Conservation (phyloP, 1,139 yeast genomes). For the Pichia sp. region DNA sequence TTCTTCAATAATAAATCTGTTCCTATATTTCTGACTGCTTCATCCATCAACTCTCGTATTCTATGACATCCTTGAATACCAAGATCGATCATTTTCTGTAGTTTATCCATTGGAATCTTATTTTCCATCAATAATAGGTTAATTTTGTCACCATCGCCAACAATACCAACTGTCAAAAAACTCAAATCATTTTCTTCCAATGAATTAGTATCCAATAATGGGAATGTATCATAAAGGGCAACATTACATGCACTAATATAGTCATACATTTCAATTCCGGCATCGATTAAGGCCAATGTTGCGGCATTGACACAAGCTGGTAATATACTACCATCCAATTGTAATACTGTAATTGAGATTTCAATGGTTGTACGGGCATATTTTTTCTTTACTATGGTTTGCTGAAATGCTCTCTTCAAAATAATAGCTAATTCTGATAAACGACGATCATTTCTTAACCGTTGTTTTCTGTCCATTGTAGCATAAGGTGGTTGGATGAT, state of each 20-base stretch:
- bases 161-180: constrained; percentile 70
- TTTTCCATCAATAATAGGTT: constrained; percentile 72
- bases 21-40: constrained; percentile 52
- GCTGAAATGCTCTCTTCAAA: constrained; percentile 71
- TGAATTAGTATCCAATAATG: constrained; percentile 73
- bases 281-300: constrained; percentile 85
- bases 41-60: constrained; percentile 79
- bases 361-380: constrained; percentile 80
- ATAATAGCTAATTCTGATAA: constrained; percentile 69
- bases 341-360: constrained; percentile 65
- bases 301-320: constrained; percentile 81
- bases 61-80: constrained; percentile 88
- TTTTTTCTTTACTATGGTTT: constrained; percentile 64
- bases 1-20: constrained; percentile 20
- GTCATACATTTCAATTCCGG: constrained; percentile 93
- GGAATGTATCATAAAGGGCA: constrained; percentile 61
- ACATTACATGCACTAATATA: constrained; percentile 76
- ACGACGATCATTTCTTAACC: constrained; percentile 51
- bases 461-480: constrained; percentile 55
- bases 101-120: constrained; percentile 72
- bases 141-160: constrained; percentile 63
- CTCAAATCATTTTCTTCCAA: constrained; percentile 82
- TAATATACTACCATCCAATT: constrained; percentile 86
- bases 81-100: constrained; percentile 71
- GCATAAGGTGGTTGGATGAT: constrained; percentile 77